phyloP scores from a whole-genome alignment of 208 protist genomes.

The Trypanosoma brucei region DNA sequence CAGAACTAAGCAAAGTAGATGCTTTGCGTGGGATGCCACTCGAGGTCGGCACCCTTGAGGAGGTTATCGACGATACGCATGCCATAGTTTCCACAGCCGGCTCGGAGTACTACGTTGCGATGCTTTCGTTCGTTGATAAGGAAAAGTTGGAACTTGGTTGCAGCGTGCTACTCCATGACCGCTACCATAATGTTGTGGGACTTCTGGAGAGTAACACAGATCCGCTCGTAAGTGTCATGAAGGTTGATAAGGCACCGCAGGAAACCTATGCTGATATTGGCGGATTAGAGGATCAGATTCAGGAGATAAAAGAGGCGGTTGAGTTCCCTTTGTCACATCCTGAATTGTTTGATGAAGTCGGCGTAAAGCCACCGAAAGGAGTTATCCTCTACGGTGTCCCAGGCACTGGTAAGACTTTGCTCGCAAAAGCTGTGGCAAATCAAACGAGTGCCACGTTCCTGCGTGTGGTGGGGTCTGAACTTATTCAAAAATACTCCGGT shows the following conservation, averaged over 20 bases:
- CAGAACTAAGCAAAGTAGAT: constrained; percentile 96
- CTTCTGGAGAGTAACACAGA: constrained; percentile 98
- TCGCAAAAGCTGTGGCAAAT: constrained; percentile 99
- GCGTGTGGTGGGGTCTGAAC: constrained; percentile 98
- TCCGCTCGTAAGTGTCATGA: constrained; percentile 99
- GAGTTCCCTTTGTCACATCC: constrained; percentile 99
- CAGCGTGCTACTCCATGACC: constrained; percentile 97
- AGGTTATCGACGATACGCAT: constrained; percentile 99
- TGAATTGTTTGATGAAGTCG: constrained; percentile 99
- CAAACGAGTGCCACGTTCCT: constrained; percentile 99
- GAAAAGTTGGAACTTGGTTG: constrained; percentile 97
- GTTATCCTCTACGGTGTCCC: constrained; percentile 99
- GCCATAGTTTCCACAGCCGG: constrained; percentile 96
- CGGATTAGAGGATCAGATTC: constrained; percentile 98
- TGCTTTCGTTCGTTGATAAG: constrained; percentile 99
- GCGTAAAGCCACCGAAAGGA: constrained; percentile 99
- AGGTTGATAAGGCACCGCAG: constrained; percentile 99
- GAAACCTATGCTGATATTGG: constrained; percentile 99
- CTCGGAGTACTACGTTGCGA: constrained; percentile 98
- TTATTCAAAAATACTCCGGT: constrained; percentile 99
- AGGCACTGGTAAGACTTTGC: constrained; percentile 98
- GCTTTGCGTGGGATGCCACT: constrained; percentile 98
- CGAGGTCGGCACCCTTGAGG: constrained; percentile 98
- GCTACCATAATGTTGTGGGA: constrained; percentile 95
- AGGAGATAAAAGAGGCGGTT: constrained; percentile 99